These are phyloP conservation scores for Plasmopara halstedii DNA, from an alignment of 352 stramenopile genomes.

Conservation along the genomic window DNA sequence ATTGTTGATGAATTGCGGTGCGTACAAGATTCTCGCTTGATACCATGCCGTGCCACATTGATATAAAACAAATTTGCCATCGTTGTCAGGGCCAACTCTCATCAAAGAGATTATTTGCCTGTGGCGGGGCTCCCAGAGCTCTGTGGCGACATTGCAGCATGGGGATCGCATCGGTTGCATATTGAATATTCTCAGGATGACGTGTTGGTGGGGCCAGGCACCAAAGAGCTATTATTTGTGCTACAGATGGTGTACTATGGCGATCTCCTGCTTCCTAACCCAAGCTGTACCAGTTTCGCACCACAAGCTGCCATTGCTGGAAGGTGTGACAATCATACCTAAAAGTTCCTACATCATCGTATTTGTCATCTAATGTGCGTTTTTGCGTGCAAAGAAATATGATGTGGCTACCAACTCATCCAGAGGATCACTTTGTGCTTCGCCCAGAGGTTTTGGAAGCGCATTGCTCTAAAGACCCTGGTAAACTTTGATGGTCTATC, in stretches of 20 bases:
- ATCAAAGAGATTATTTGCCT: slow-evolving; percentile 77
- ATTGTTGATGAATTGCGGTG: slow-evolving; percentile 83
- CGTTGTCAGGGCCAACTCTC: slow-evolving; percentile 51
- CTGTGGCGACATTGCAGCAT: slow-evolving; percentile 70
- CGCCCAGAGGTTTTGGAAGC: slow-evolving; percentile 74
- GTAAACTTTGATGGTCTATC: slow-evolving; percentile 17
- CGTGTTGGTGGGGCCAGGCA: slow-evolving; percentile 81
- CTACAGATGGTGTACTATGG: slow-evolving; percentile 85
- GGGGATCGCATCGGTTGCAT: slow-evolving; percentile 47
- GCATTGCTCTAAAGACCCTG: slow-evolving; percentile 70
- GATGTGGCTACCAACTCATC: slow-evolving; percentile 80
- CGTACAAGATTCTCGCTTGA: slow-evolving; percentile 1
- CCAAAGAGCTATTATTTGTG: slow-evolving; percentile 85
- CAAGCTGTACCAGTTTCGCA: slow-evolving; percentile 81
- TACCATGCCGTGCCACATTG: too few species aligned
- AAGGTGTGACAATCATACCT: slow-evolving; percentile 23
- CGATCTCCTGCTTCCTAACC: slow-evolving; percentile 75
- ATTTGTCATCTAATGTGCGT: not conserved
- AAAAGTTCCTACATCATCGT: not conserved
- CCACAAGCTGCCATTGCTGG: slow-evolving; percentile 81
- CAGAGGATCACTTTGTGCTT: slow-evolving; percentile 74
- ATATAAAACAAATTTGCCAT: slow-evolving; percentile 3
- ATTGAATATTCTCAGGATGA: slow-evolving; percentile 66
- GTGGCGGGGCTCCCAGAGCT: slow-evolving; percentile 68
- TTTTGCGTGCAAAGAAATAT: slow-evolving; percentile 48